A percentile compares a stretch with the other conserved stretches of the same genome.
phyloP scores from a whole-genome alignment of 2,329 filamentous ascomycete species.

The Microcyclospora tardicrescens region DNA sequence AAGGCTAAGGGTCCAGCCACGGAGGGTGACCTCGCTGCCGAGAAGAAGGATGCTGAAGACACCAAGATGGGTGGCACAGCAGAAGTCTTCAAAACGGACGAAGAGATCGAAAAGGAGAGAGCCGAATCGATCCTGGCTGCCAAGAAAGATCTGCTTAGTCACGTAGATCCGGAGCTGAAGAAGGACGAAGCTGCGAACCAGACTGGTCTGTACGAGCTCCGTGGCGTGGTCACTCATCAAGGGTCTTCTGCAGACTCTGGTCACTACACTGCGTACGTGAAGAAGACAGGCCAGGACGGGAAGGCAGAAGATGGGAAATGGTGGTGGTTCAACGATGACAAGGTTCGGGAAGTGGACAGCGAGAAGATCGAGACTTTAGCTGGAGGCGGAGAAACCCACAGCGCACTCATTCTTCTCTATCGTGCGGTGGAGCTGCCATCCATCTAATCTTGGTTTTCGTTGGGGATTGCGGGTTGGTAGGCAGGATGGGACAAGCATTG shows the following conservation, averaged over 20 bases:
- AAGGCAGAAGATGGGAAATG: conserved; percentile 87
- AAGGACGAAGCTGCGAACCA: conserved; percentile 78
- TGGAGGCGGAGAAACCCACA: conserved; percentile 73
- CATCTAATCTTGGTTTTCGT: too few species aligned
- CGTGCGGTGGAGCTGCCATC: conserved; percentile 55
- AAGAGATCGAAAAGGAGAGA: conserved; percentile 78
- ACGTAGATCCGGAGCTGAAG: conserved; percentile 62
- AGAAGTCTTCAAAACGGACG: conserved; percentile 80
- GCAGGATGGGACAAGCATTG: too few species aligned
- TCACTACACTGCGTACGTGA: conserved; percentile 96
- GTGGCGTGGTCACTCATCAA: conserved; percentile 90
- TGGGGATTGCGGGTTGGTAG: too few species aligned
- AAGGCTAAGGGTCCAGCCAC: conserved; percentile 19
- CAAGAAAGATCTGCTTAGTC: conserved; percentile 74
- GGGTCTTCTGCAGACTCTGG: conserved; percentile 93
- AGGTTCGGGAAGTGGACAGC: conserved; percentile 77
- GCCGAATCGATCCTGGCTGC: conserved; percentile 59
- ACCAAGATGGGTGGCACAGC: conserved; percentile 63
- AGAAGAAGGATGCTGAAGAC: conserved; percentile 39
- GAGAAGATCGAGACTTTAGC: conserved; percentile 86
- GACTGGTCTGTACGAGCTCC: conserved; percentile 87
- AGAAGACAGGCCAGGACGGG: conserved; percentile 71
- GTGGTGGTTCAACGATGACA: conserved; percentile 99
- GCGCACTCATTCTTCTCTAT: conserved; percentile 69
- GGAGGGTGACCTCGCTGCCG: conserved; percentile 36